Conservation (phyloP, 2,329 filamentous ascomycete species). For the Aspergillus pseudoterreus region DNA sequence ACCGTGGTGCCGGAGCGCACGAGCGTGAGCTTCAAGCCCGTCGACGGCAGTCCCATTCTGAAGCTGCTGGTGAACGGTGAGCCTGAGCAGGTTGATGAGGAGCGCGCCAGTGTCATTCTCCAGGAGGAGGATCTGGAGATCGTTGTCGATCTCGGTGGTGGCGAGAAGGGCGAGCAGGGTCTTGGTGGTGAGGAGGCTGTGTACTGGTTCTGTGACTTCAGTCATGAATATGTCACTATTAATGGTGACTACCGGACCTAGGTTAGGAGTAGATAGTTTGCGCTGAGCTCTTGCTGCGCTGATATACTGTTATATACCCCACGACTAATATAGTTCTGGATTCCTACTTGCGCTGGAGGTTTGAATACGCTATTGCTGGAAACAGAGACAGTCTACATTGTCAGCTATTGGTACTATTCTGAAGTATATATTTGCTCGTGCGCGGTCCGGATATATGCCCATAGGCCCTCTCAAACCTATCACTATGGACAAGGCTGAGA, state of each 20-base stretch:
- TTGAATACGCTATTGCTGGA: neutral
- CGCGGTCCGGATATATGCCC: too few relatives aligned
- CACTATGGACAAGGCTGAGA: neutral
- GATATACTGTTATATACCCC: neutral
- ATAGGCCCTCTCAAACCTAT: too few relatives aligned
- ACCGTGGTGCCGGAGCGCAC: conserved; percentile 54
- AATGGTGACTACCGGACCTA: conserved; percentile 65
- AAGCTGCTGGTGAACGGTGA: conserved; percentile 59
- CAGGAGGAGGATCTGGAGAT: conserved; percentile 63
- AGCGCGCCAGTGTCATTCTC: conserved; percentile 55
- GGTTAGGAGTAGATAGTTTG: neutral
- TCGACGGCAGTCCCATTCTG: conserved; percentile 54
- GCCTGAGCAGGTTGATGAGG: conserved; percentile 60
- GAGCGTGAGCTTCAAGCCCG: conserved; percentile 59
- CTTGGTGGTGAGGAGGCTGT: conserved; percentile 51
- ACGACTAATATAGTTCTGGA: neutral
- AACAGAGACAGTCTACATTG: too few relatives aligned
- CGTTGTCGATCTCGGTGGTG: conserved; percentile 55
- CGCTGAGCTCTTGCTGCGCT: neutral
- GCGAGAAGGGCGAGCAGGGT: conserved; percentile 37
- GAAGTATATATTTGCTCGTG: too few relatives aligned
- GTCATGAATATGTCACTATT: conserved; percentile 67
- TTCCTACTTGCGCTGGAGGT: neutral
- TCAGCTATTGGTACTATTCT: too few relatives aligned
- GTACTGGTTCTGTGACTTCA: conserved; percentile 66